Evolutionary conservation across 164 flowering plant genomes (phyloP).

Genomic region (Vitis riparia): DNA sequence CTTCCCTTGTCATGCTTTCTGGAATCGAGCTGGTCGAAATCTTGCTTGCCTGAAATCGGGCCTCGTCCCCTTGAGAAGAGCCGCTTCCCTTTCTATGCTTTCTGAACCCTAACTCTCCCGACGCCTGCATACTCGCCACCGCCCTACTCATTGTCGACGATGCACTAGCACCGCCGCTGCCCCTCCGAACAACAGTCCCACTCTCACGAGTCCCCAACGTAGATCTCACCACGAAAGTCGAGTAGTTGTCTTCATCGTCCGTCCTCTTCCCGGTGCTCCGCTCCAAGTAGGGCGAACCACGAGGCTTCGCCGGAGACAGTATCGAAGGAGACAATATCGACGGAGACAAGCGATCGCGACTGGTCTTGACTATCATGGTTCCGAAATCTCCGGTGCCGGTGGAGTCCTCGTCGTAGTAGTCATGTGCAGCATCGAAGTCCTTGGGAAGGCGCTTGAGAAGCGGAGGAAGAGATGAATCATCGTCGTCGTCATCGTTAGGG

Average conservation of each 20-base stretch:
- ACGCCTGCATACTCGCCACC: slow-evolving; percentile 75
- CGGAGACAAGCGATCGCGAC: slow-evolving; percentile 19
- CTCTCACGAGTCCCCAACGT: slow-evolving; percentile 30
- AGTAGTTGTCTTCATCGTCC: slow-evolving; percentile 49
- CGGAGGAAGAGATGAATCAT: slow-evolving; percentile 82
- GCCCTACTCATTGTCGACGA: slow-evolving; percentile 62
- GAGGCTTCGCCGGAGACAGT: slow-evolving; percentile 13
- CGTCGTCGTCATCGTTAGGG: slow-evolving; percentile 42
- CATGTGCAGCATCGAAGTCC: slow-evolving; percentile 70
- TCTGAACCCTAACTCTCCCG: slow-evolving; percentile 58
- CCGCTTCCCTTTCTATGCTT: slow-evolving; percentile 29
- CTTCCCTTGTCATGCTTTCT: slow-evolving; percentile 78
- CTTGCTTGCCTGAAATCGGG: slow-evolving; percentile 41
- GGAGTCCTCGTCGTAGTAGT: slow-evolving; percentile 42
- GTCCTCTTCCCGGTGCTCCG: slow-evolving; percentile 10
- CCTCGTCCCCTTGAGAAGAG: slow-evolving; percentile 30
- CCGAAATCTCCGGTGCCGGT: slow-evolving; percentile 49
- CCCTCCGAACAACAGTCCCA: slow-evolving; percentile 38
- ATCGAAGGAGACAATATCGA: slow-evolving; percentile 7
- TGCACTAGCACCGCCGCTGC: slow-evolving; percentile 28
- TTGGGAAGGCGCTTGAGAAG: slow-evolving; percentile 90
- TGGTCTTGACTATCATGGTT: slow-evolving; percentile 62
- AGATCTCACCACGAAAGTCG: slow-evolving; percentile 75
- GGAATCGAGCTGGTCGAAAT: slow-evolving; percentile 87
- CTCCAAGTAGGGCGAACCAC: slow-evolving; percentile 10